Evolutionary conservation across 2,329 filamentous ascomycete genomes (phyloP), one percentile per base, ranked within the genome.

Genomic region (Tetracladium maxilliforme): DNA sequence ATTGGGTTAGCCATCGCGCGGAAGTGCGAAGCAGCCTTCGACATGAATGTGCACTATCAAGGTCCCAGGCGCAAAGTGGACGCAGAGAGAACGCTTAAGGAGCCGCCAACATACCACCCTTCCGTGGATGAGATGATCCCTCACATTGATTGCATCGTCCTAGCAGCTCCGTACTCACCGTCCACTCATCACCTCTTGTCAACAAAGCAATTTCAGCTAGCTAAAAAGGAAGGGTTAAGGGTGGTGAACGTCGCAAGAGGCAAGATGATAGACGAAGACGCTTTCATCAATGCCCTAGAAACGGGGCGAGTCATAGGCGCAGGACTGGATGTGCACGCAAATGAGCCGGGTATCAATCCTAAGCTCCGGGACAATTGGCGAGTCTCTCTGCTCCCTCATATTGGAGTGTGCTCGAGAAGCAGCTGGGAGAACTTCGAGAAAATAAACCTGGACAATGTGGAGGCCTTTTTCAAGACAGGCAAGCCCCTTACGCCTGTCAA

Each of bases 211-310:
- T 30, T 45, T 9, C 30, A 26, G 3, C 14, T 28, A 24, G 30
- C 39, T 23, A 40, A 31, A 25, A 29, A 39, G 24, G 35, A 45
- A 32, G 33, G 39, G 24, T 30, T 48, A 26, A 14, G 47, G 13
- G 36, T 52, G 27, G 43, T 49, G 4, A 51, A 52, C 26, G 45
- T 49, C 21, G 43, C 47, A 3, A 32, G 48, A 11, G 48, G 48
- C 10, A 36, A 38, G 11, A 31, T 49, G 7, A 41, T 53, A 4
- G 37, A 46, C 28, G 48, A 53, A 30, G 34, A 40, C 10, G 47
- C 45, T 3, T 28, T 52, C 22, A 33, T 50, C 2, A 33, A 40
- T 3, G 48, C 48, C 4, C 35, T 53, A 25, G 36, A 46, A n/a
- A 25, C 24, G 4, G 39, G 39, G 10, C 41, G 40, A 16, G 40